Percentiles rank a stretch among this genome's conserved stretches.
Evolutionary conservation across 139 green algal genomes (phyloP).

Genomic region (Chlorella sp.): DNA sequence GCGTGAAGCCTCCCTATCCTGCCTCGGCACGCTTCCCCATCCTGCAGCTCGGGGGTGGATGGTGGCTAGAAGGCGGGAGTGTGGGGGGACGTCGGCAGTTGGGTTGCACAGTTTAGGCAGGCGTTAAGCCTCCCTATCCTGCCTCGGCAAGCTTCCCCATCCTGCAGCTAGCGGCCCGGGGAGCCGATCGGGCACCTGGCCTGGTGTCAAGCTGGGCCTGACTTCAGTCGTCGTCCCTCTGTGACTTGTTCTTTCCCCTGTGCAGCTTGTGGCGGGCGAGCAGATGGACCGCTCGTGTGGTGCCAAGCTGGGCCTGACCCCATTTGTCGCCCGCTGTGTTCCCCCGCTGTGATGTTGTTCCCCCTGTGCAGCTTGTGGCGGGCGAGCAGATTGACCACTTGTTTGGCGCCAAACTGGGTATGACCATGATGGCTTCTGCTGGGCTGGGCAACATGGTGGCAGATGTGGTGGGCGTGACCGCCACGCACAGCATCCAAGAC

Average conservation of each 20-base stretch:
- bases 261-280: conserved; percentile 77
- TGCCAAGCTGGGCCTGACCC: conserved; percentile 34
- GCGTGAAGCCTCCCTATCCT: no score
- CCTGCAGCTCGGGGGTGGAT: no score
- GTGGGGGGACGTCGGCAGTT: not conserved
- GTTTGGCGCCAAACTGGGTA: conserved; percentile 54
- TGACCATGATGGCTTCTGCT: conserved; percentile 64
- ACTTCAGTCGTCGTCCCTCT: no score
- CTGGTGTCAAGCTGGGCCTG: not conserved
- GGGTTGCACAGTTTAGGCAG: not conserved
- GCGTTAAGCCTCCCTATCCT: no score
- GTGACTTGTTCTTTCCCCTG: not conserved
- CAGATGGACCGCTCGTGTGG: conserved; percentile 70
- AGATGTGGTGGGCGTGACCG: conserved; percentile 66
- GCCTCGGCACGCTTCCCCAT: not conserved
- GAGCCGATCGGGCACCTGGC: not conserved
- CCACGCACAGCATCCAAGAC: conserved; percentile 65
- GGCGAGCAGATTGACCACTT: conserved; percentile 76
- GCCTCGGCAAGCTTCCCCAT: not conserved
- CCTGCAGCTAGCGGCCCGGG: not conserved
- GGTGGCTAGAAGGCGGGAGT: no score
- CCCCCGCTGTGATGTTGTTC: not conserved
- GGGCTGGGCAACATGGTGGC: conserved; percentile 65
- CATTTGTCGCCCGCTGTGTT: not conserved
- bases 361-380: conserved; percentile 73